Evolutionary conservation across 306 rosid species (phyloP).

Genomic region (Citrullus colocynthis): DNA sequence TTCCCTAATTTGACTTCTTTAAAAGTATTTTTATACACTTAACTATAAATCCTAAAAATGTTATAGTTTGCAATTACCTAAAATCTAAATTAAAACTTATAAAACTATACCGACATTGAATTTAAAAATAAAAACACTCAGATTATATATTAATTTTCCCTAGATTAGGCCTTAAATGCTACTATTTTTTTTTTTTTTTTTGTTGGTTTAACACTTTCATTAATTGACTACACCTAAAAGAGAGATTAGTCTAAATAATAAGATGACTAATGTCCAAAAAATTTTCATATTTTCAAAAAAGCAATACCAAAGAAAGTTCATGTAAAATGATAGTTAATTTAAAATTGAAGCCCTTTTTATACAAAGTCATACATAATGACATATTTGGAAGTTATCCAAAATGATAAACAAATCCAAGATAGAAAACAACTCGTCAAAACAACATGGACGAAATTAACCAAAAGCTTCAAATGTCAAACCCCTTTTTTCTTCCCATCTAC

Average conservation of each 20-base stretch:
- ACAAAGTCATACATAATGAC: background rate
- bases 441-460: background rate
- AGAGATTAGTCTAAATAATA: background rate
- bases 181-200: background rate
- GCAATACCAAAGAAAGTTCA: background rate
- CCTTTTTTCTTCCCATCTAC: background rate
- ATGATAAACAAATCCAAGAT: background rate
- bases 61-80: too few relatives aligned
- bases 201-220: background rate
- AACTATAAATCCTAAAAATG: too few relatives aligned
- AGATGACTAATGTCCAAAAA: too few relatives aligned
- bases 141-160: too few relatives aligned
- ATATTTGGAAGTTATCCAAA: background rate
- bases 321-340: background rate
- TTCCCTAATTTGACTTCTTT: too few relatives aligned
- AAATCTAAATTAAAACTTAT: too few relatives aligned
- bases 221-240: background rate
- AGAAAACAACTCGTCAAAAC: background rate
- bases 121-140: background rate
- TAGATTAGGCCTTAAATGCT: background rate
- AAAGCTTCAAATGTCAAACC: slow-evolving; percentile 4
- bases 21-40: too few relatives aligned
- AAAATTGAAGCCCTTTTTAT: background rate
- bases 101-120: background rate
- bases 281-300: too few relatives aligned